Base-by-base conservation (phyloP, 371 early-diverging fungal species). In the Umbelopsis sp. region DNA sequence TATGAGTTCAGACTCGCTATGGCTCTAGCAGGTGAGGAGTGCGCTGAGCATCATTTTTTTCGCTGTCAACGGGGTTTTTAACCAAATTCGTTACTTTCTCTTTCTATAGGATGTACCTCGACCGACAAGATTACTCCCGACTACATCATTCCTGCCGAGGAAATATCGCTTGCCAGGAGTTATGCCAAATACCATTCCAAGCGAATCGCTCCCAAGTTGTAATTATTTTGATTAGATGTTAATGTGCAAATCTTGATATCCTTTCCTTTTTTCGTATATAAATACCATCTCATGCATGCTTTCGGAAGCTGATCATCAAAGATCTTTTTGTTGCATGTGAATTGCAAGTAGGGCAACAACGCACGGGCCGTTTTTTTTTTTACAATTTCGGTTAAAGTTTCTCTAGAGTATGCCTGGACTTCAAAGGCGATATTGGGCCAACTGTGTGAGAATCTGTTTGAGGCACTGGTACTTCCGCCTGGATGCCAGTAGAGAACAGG, bases 1-100 rank as follows among this genome's bases (percentile, higher is more conserved):
- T 67, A 64, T 35, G 76, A 76, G 37, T 67, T 76, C 22, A 65
- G 66, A 52, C 44, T 76, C 1, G 66, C 70, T 11, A 73, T 76
- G 76, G 70, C 73, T 2, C 66, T 76, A 22, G 63, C 76, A 63
- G 76, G 76, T 72, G 65, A 44, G 46, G 22, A 4, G 51, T 4
- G 18, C 1, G 25, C 41, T 22, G 24, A 32, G 20, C 18, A 1
- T 63, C 22, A 12, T 29, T 29, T 1, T 29, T 29, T 29, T 29
- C 29, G 4, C 29, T 29, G 1, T 29, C 29, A 41, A 41, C 63
- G 5, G 32, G 22, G 44, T 41, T 29, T 35, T 38, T 29, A 35
- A 63, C 41, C 12, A 29, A 38, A 38, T n/a, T 2, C 12, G 44
- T 11, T 44, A 24, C 44, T 65, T 29, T 65, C 44, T 18, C 32